These are phyloP conservation scores for Kwoniella dejecticola DNA, from an alignment of 768 basidiomycete genomes.

Conservation along the genomic window DNA sequence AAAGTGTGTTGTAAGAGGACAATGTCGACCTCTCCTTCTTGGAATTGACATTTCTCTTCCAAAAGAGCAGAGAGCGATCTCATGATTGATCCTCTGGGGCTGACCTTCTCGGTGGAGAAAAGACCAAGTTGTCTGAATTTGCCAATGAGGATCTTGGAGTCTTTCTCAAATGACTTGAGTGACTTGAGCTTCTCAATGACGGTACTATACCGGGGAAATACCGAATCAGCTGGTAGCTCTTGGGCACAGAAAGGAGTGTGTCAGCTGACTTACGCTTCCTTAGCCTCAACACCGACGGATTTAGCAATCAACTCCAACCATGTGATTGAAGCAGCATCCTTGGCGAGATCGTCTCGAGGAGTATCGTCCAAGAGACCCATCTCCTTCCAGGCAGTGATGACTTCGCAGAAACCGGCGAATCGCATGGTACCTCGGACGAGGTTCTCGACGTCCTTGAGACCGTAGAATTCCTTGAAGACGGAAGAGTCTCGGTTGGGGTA, in stretches of 20 bases:
- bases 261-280: slow-evolving; percentile 65
- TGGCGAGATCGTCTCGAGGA: slow-evolving; percentile 71
- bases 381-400: slow-evolving; percentile 81
- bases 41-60: slow-evolving; percentile 90
- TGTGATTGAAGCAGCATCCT: slow-evolving; percentile 64
- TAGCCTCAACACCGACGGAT: slow-evolving; percentile 68
- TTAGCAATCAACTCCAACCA: slow-evolving; percentile 83
- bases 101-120: slow-evolving; percentile 70
- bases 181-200: slow-evolving; percentile 72
- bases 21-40: slow-evolving; percentile 84
- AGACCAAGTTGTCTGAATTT: slow-evolving; percentile 93
- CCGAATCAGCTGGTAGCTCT: not conserved
- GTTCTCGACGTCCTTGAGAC: slow-evolving; percentile 90
- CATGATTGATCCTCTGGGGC: slow-evolving; percentile 68
- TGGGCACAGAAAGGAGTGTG: too few relatives aligned
- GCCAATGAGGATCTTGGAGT: slow-evolving; percentile 71
- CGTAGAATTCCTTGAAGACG: slow-evolving; percentile 86
- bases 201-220: slow-evolving; percentile 59
- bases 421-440: slow-evolving; percentile 89
- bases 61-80: slow-evolving; percentile 90
- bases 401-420: slow-evolving; percentile 88
- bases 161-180: slow-evolving; percentile 69
- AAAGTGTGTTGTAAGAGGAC: slow-evolving; percentile 99
- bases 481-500: slow-evolving; percentile 96
- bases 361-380: slow-evolving; percentile 81